A percentile compares a stretch with the other conserved stretches of the same genome.
Evolutionary conservation across 176 grass and related monocot genomes (phyloP).

Genomic region (Oryza coarctata): DNA sequence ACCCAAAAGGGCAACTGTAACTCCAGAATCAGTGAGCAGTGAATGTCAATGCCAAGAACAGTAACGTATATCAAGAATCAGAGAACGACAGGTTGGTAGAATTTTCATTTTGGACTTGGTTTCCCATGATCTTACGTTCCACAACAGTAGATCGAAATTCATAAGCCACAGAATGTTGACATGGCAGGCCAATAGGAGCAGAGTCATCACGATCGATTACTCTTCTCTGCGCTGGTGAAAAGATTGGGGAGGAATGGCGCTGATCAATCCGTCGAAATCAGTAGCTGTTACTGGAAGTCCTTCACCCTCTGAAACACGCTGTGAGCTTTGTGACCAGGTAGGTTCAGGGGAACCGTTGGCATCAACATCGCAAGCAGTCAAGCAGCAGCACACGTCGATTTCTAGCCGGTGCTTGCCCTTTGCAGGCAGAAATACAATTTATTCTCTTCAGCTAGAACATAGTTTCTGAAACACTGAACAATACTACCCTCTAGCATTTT

Average conservation of each 20-base stretch:
- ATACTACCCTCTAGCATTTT: neutral
- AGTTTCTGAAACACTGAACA: neutral
- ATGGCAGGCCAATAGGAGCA: neutral
- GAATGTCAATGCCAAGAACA: neutral
- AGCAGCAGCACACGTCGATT: neutral
- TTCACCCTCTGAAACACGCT: slow-evolving; percentile 22
- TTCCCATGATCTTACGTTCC: neutral
- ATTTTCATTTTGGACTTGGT: neutral
- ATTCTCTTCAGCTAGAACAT: too few species aligned
- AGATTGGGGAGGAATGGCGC: neutral
- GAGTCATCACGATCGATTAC: neutral
- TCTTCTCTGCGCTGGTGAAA: neutral
- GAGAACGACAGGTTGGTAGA: neutral
- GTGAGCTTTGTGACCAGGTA: neutral
- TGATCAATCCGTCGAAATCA: neutral
- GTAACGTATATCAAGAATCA: neutral
- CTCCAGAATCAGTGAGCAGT: neutral
- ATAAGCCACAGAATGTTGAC: slow-evolving; percentile 3
- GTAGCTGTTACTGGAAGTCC: neutral
- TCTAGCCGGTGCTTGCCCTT: neutral
- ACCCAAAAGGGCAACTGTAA: neutral
- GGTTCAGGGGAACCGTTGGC: neutral
- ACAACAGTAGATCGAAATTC: neutral
- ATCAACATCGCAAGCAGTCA: neutral
- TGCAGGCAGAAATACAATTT: neutral